These are phyloP conservation scores for Populus alba DNA, from an alignment of 345 rosid genomes.

Conservation along the genomic window DNA sequence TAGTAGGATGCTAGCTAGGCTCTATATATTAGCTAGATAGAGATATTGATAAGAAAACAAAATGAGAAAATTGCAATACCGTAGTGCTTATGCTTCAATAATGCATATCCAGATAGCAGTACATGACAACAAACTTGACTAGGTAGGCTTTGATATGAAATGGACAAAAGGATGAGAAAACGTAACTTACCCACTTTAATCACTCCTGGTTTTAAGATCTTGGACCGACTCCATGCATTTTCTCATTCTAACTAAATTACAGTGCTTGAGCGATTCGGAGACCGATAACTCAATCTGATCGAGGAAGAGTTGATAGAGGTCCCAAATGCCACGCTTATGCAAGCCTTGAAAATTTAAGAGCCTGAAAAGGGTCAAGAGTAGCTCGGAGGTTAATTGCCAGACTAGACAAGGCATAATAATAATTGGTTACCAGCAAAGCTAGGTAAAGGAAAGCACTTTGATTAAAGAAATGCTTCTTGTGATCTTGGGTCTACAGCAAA, in stretches of 20 bases:
- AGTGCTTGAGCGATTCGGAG: conserved; percentile 16
- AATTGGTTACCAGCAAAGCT: neutral
- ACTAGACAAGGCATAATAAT: conserved; percentile 9
- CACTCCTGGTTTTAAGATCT: conserved; percentile 15
- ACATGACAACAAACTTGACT: conserved; percentile 19
- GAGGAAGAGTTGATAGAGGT: conserved; percentile 14
- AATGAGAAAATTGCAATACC: neutral
- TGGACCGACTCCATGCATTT: conserved; percentile 22
- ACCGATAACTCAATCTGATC: conserved; percentile 11
- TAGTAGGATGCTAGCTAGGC: neutral
- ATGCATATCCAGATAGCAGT: conserved; percentile 17
- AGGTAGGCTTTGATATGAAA: conserved; percentile 9
- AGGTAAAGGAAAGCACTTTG: conserved; percentile 5
- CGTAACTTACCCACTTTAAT: conserved; percentile 33
- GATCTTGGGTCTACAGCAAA: neutral
- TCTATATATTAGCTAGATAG: neutral
- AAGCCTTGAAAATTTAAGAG: conserved; percentile 13
- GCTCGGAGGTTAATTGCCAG: neutral
- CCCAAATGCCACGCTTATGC: conserved; percentile 12
- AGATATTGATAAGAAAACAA: neutral
- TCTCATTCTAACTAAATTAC: conserved; percentile 19
- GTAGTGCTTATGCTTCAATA: conserved; percentile 6
- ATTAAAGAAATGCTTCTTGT: conserved; percentile 12
- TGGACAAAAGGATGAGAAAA: neutral
- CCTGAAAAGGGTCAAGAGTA: conserved; percentile 27